These are phyloP conservation scores for Metschnikowia koreensis DNA, from an alignment of 805 yeast species.

Conservation along the genomic window DNA sequence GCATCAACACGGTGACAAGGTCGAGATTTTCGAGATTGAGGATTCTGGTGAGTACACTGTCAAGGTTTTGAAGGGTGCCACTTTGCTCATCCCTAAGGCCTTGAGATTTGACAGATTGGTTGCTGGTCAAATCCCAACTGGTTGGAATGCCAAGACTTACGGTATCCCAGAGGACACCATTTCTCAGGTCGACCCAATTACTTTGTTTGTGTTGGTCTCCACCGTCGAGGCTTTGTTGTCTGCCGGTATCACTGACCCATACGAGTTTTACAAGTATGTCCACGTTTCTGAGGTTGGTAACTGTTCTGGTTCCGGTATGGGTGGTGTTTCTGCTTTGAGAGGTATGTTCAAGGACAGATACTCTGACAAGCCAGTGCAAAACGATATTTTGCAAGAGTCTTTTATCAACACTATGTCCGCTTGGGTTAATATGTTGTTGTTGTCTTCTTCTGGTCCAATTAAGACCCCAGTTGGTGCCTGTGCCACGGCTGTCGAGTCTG, in stretches of 20 bases:
- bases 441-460: conserved; percentile 97
- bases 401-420: conserved; percentile 99
- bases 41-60: conserved; percentile 93
- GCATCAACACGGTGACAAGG: conserved; percentile 90
- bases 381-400: conserved; percentile 95
- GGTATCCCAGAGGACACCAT: conserved; percentile 94
- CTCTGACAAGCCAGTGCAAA: conserved; percentile 91
- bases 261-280: conserved; percentile 96
- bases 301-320: conserved; percentile 99
- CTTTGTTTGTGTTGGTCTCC: conserved; percentile 87
- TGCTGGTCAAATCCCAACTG: conserved; percentile 96
- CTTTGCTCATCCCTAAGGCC: conserved; percentile 87
- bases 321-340: conserved; percentile 95
- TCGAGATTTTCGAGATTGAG: conserved; percentile 83
- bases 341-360: conserved; percentile 98
- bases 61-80: conserved; percentile 87
- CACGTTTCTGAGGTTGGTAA: conserved; percentile 99
- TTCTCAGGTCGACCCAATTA: conserved; percentile 93
- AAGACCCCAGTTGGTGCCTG: conserved; percentile 99
- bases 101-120: conserved; percentile 69
- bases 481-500: conserved; percentile 98
- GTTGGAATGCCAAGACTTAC: conserved; percentile 93
- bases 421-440: conserved; percentile 97
- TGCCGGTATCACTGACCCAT: conserved; percentile 97
- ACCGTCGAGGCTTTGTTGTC: conserved; percentile 92